Base-by-base conservation (phyloP, 305 asterid genomes). In the Ilex paraguariensis region DNA sequence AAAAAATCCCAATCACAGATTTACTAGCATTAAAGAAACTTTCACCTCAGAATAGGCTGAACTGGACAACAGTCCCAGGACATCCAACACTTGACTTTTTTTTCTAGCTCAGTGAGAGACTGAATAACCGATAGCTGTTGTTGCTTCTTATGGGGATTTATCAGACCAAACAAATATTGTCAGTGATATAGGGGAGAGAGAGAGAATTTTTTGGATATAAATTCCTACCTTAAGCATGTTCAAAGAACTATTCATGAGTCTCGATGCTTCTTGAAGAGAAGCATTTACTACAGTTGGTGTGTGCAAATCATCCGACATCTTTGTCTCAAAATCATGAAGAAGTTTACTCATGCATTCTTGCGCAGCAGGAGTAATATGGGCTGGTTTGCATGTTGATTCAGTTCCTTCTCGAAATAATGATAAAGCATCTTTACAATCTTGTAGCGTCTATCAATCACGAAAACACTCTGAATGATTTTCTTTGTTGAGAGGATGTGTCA, bases 301-400 rank as follows among this genome's bases (percentile, higher is more conserved):
- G 59, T 88, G 95, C 80, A 88, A 70, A 73, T 91, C 98, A 76
- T 88, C 96, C 6, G 94, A 81, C 74, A 91, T 61, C 70, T 74
- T 86, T 2, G 83, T 44, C 73, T 84, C 85, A 53, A 88, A 77
- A 49, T 91, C 95, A 6, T 60, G 65, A 51, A 32, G 87, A 70
- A 91, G 83, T 67, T 78, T 84, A n/a, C 30, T 67, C 65, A 80
- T 81, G 83, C 90, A 79, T 32, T 84, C 82, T 67, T 79, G 78
- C 40, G 79, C 86, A 48, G 70, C 80, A 14, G 75, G 70, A 64
- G 61, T 77, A 65, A 75, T 62, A 57, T 82, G 73, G 52, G 57
- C 74, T 69, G 66, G 28, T 70, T 72, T 69, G 54, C 66, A 75
- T 56, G 53, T 71, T 40, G 61, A 64, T 69, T 56, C 85, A 69